phyloP scores from a whole-genome alignment of 768 basidiomycete species.

The Tylopilus sp. region DNA sequence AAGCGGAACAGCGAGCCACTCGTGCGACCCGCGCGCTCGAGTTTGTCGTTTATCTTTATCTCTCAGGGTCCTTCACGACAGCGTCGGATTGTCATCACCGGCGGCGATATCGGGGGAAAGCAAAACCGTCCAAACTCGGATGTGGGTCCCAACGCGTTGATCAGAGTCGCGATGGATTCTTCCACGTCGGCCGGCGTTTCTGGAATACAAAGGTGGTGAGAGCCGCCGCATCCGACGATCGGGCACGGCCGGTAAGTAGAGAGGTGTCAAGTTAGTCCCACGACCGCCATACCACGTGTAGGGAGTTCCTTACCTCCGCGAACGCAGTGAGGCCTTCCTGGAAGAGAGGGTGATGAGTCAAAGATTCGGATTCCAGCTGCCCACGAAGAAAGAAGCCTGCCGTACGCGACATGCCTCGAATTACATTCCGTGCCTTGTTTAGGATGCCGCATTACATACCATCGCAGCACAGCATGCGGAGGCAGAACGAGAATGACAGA shows the following conservation, averaged over 20 bases:
- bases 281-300: neutral
- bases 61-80: neutral
- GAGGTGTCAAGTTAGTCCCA: neutral
- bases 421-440: neutral
- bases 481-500: neutral
- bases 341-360: constrained; percentile 16
- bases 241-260: constrained; percentile 6
- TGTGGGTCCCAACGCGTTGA: neutral
- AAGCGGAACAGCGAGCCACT: neutral
- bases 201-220: neutral
- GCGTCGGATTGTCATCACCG: no score
- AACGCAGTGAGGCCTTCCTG: constrained; percentile 75
- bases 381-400: neutral
- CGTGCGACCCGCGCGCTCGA: neutral
- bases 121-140: neutral
- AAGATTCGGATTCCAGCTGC: constrained; percentile 2
- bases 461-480: neutral
- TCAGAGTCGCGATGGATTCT: constrained; percentile 20
- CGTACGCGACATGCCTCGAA: constrained; percentile 3
- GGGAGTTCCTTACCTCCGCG: constrained; percentile 29
- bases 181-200: constrained; percentile 21
- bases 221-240: neutral
- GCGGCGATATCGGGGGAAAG: constrained; percentile 1
- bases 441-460: neutral
- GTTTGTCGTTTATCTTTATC: neutral